Base-by-base conservation (phyloP, 2,329 filamentous ascomycete genomes). In the Phialocephala sp. region DNA sequence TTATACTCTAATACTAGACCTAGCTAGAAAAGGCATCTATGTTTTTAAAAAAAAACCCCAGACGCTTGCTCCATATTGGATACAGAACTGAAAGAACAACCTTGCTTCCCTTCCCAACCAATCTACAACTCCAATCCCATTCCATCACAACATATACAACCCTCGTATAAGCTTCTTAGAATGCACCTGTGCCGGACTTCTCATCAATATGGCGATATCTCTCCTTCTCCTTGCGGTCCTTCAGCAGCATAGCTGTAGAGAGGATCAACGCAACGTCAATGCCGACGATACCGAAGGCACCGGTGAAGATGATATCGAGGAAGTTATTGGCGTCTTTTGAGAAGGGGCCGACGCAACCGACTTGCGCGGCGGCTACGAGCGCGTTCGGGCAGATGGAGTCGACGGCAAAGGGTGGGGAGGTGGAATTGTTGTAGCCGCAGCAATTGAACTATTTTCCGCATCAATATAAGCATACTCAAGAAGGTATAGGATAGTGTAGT, bases 181-280 rank as follows among this genome's bases (percentile, higher is more conserved):
- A 85, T 37, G 81, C 79, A 60, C 83, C 78, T 69, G 80, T 79
- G 60, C 88, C 87, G 68, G 79, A 86, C 86, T 95, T 95, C 83
- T 93, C 88, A 75, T 94, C 91, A 73, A 95, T 94, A 75, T 91
- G 85, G 66, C 88, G 86, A 80, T 93, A 95, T 66, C 92, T 84
- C 78, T 91, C 88, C 74, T 87, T 87, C 81, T 95, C 92, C 79
- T 90, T 91, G 75, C 91, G 88, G 73, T 93, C 89, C 83, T 93
- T 94, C 73, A 93, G 82, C 54, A 95, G 82, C 79, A 92, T 93
- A 36, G 90, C 89, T 14, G 90, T 88, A 71, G 87, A 86, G 63
- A 94, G 80, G 70, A 94, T 80, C 58, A 94, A 81, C 60, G 92
- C 74, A 50, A 84, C 85, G 74, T 93, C 88, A 69, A 92, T 77